Conservation (phyloP, 1,139 yeast species). For the Protomyces pachydermus region DNA sequence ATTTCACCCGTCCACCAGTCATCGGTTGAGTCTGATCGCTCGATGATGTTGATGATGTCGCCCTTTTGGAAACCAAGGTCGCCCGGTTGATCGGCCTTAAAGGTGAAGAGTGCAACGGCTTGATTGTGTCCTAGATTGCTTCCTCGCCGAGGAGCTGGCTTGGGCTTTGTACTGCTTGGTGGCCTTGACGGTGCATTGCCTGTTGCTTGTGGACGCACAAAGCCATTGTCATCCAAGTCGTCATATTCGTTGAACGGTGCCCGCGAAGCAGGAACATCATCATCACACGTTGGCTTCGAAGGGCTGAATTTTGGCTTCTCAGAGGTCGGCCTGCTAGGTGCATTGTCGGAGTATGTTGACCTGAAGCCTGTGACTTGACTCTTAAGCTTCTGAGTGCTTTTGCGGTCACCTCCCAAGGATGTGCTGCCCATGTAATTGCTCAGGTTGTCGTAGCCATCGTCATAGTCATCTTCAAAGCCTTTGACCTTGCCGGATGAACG, state of each 20-base stretch:
- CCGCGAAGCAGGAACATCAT: neutral
- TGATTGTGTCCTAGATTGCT: conserved; percentile 27
- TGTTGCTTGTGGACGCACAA: conserved; percentile 1
- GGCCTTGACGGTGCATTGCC: conserved; percentile 15
- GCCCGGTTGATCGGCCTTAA: conserved; percentile 86
- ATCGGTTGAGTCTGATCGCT: conserved; percentile 78
- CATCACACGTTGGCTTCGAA: neutral
- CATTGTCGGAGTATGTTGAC: conserved; percentile 36
- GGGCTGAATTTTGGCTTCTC: conserved; percentile 21
- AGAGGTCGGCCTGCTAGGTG: conserved; percentile 26
- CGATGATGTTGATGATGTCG: conserved; percentile 81
- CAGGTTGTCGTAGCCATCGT: conserved; percentile 40
- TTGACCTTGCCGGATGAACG: conserved; percentile 37
- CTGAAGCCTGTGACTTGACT: conserved; percentile 18
- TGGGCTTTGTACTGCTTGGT: conserved; percentile 12
- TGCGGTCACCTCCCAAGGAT: conserved; percentile 26
- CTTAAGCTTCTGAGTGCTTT: conserved; percentile 13
- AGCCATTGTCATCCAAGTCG: conserved; percentile 16
- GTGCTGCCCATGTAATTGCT: conserved; percentile 28
- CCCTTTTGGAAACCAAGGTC: conserved; percentile 92
- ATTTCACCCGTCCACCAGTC: conserved; percentile 99
- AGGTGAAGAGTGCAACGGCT: conserved; percentile 83
- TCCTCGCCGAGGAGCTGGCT: neutral
- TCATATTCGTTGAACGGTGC: conserved; percentile 1
- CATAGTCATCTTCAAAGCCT: conserved; percentile 45